phyloP scores from a whole-genome alignment of 352 stramenopile genomes.

The Globisporangium okanoganense region DNA sequence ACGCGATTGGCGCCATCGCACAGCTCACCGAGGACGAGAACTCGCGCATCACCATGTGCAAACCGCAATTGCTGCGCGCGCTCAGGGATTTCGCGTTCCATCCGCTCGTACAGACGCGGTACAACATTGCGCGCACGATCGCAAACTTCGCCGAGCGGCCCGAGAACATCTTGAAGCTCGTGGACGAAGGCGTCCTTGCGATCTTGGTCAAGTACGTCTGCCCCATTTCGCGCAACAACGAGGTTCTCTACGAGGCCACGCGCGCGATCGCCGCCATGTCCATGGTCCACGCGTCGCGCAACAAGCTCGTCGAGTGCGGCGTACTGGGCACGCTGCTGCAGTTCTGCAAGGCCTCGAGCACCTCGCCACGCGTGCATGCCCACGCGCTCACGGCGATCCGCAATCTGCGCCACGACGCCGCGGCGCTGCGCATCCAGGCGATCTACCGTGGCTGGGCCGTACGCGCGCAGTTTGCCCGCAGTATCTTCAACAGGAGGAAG shows the following conservation, averaged over 20 bases:
- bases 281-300: conserved; percentile 49
- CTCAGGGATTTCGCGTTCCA: conserved; percentile 68
- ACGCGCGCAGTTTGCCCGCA: conserved; percentile 25
- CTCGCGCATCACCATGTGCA: conserved; percentile 67
- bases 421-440: conserved; percentile 65
- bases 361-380: conserved; percentile 28
- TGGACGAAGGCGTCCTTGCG: conserved; percentile 56
- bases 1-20: conserved; percentile 59
- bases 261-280: conserved; percentile 59
- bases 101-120: conserved; percentile 45
- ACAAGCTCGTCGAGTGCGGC: conserved; percentile 55
- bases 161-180: conserved; percentile 69
- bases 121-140: conserved; percentile 67
- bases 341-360: conserved; percentile 45
- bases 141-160: conserved; percentile 71
- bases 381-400: conserved; percentile 46
- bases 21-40: conserved; percentile 61
- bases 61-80: conserved; percentile 48
- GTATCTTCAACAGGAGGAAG: conserved; percentile 25
- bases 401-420: conserved; percentile 68
- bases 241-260: conserved; percentile 53
- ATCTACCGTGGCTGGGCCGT: conserved; percentile 68
- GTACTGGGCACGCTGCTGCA: conserved; percentile 55
- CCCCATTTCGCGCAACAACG: conserved; percentile 42
- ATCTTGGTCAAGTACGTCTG: conserved; percentile 75